These are phyloP conservation scores for Toxoplasma gondii DNA, from an alignment of 169 alveolate genomes.

Conservation along the genomic window DNA sequence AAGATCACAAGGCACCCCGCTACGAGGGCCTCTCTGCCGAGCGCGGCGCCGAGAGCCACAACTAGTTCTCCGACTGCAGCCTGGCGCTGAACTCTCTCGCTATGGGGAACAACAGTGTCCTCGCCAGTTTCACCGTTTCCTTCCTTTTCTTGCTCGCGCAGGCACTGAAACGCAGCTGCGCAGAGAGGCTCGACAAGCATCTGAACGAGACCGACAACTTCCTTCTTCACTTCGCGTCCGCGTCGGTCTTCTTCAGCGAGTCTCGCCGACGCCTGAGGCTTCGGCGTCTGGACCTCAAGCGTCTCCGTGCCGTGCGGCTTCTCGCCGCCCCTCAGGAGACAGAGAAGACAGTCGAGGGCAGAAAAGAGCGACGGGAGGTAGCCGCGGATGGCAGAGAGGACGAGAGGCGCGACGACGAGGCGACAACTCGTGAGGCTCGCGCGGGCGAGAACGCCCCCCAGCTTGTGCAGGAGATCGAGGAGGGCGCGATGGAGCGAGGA, in stretches of 20 bases:
- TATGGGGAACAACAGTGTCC: too few relatives aligned
- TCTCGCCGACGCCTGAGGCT: neutral
- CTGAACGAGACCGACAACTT: neutral
- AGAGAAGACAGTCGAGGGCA: neutral
- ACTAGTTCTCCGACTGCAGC: neutral
- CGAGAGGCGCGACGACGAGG: neutral
- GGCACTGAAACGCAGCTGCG: neutral
- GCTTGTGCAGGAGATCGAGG: neutral
- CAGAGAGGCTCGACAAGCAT: constrained; percentile 1
- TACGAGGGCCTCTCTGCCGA: constrained; percentile 8
- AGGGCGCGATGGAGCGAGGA: neutral
- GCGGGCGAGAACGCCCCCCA: neutral
- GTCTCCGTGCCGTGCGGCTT: too few relatives aligned
- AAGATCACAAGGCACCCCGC: neutral
- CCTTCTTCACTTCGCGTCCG: neutral
- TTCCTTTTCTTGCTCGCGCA: neutral
- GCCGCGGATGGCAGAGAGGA: neutral
- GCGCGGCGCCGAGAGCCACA: neutral
- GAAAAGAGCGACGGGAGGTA: neutral
- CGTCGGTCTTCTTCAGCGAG: neutral
- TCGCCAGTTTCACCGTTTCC: neutral
- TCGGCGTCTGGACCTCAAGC: neutral
- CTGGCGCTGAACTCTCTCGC: neutral
- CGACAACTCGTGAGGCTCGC: neutral
- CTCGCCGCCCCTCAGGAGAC: too few relatives aligned